These are phyloP conservation scores for Desmodesmus armatus DNA, from an alignment of 139 green algal genomes.

Conservation along the genomic window DNA sequence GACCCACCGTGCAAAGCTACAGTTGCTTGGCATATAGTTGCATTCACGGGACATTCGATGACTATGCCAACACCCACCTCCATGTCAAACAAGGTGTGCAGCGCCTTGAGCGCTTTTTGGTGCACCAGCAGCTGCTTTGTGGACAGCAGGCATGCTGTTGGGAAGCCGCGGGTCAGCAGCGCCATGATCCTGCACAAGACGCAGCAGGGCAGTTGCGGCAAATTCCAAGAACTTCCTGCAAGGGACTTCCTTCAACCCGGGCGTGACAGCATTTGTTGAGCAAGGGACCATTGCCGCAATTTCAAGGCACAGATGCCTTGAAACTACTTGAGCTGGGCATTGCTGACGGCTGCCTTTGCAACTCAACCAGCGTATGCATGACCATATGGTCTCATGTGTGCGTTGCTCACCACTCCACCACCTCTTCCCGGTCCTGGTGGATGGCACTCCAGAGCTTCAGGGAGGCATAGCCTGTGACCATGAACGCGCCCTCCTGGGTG, in stretches of 20 bases:
- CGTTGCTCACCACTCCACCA: conserved; percentile 40
- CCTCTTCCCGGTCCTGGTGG: background rate
- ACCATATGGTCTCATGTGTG: no score
- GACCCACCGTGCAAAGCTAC: background rate
- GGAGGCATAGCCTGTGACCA: background rate
- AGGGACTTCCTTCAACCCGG: no score
- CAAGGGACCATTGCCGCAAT: background rate
- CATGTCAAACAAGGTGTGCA: conserved; percentile 33
- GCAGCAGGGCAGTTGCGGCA: background rate
- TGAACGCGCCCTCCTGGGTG: conserved; percentile 14
- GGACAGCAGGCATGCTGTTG: background rate
- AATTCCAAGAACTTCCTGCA: background rate
- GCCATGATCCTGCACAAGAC: conserved; percentile 15
- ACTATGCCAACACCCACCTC: no score
- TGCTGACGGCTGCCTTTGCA: no score
- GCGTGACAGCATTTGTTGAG: background rate
- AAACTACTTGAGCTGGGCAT: no score
- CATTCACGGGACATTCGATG: no score
- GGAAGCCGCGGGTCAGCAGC: background rate
- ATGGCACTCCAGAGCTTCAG: conserved; percentile 25
- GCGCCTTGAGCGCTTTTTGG: conserved; percentile 21
- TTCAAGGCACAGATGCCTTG: background rate
- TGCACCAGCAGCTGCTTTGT: conserved; percentile 16
- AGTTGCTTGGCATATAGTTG: background rate
- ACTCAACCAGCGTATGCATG: no score